Conservation (phyloP, 768 basidiomycete species). For the Paxillus involutus region DNA sequence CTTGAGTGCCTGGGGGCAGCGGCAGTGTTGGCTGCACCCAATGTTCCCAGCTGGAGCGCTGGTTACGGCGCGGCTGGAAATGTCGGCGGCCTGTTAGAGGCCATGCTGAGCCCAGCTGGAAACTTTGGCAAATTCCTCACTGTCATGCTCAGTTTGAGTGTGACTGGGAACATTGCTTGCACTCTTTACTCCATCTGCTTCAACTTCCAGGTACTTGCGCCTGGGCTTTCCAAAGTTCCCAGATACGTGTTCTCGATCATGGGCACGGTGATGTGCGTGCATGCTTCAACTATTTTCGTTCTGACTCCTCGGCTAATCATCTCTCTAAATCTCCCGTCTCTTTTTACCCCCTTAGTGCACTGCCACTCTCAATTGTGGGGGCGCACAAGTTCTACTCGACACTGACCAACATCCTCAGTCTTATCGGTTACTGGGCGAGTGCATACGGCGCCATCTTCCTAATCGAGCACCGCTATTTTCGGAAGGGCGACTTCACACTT, state of each 20-base stretch:
- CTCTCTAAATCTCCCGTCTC: neutral
- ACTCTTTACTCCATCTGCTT: conserved; percentile 82
- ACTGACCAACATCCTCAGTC: conserved; percentile 64
- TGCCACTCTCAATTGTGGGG: conserved; percentile 72
- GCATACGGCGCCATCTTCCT: conserved; percentile 61
- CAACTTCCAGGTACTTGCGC: conserved; percentile 69
- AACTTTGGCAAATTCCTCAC: conserved; percentile 72
- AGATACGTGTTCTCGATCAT: conserved; percentile 69
- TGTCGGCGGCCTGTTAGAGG: conserved; percentile 63
- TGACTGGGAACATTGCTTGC: conserved; percentile 78
- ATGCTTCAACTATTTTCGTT: neutral
- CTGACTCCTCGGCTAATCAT: conserved; percentile 7
- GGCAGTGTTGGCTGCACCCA: conserved; percentile 55
- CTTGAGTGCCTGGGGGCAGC: conserved; percentile 67
- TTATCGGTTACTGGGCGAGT: conserved; percentile 66
- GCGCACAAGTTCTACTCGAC: conserved; percentile 62
- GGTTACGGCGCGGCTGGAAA: conserved; percentile 55
- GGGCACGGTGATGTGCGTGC: conserved; percentile 62
- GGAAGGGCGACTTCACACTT: conserved; percentile 46
- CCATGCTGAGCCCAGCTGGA: conserved; percentile 59
- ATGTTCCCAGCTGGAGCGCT: conserved; percentile 52
- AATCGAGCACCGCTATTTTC: conserved; percentile 67
- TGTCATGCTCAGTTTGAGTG: conserved; percentile 71
- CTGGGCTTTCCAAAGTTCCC: conserved; percentile 56
- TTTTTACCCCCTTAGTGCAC: conserved; percentile 39